These are phyloP conservation scores for Recurvomyces mirabilis DNA, from an alignment of 495 filamentous ascomycete species.

Conservation along the genomic window DNA sequence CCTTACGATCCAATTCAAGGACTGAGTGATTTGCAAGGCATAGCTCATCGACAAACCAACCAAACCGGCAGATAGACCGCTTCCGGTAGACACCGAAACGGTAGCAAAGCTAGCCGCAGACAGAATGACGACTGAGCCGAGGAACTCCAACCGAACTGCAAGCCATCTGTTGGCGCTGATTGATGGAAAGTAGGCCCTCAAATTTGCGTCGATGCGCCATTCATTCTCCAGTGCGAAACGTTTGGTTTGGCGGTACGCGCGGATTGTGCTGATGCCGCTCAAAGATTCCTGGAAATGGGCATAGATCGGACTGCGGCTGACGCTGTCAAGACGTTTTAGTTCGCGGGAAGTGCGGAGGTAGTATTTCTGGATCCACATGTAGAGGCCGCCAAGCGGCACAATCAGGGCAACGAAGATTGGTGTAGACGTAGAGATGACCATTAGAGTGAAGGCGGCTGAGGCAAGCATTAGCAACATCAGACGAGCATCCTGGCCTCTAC, in stretches of 20 bases:
- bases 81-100: constrained; percentile 64
- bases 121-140: constrained; percentile 90
- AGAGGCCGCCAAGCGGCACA: constrained; percentile 68
- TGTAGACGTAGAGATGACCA: constrained; percentile 70
- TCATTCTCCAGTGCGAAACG: constrained; percentile 90
- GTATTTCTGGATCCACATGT: constrained; percentile 91
- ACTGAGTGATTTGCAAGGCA: constrained; percentile 90
- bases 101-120: constrained; percentile 74
- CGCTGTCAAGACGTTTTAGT: constrained; percentile 89
- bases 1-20: constrained; percentile 98
- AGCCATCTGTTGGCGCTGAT: constrained; percentile 96
- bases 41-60: constrained; percentile 96
- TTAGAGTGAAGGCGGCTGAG: constrained; percentile 57
- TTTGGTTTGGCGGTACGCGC: constrained; percentile 80
- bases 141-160: constrained; percentile 88
- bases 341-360: constrained; percentile 94
- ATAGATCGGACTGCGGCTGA: constrained; percentile 89
- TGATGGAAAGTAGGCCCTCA: constrained; percentile 91
- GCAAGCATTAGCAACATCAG: constrained; percentile 1
- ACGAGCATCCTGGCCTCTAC: not conserved
- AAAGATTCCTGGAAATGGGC: constrained; percentile 98
- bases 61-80: constrained; percentile 56
- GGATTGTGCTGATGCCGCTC: constrained; percentile 91
- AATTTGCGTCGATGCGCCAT: constrained; percentile 93
- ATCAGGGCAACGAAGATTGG: constrained; percentile 73